phyloP scores from a whole-genome alignment of 108 stramenopile species.

The Discostella stelligeroides region DNA sequence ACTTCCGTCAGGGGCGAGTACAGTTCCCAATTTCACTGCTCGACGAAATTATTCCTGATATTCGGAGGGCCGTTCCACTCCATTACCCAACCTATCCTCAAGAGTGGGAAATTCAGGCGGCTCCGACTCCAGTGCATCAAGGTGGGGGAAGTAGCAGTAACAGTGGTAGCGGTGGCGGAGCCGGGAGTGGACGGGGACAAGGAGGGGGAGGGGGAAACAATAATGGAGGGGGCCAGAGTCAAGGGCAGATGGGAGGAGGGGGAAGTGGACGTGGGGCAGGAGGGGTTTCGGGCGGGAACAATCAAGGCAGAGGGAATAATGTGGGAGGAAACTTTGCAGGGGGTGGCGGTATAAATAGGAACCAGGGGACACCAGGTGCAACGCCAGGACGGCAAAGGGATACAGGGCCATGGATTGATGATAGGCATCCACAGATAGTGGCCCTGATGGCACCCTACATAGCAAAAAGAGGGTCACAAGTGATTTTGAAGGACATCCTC shows the following conservation, averaged over 20 bases:
- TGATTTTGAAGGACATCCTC: too few species aligned
- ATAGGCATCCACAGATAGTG: not conserved
- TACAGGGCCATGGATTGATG: not conserved
- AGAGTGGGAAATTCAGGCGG: not conserved
- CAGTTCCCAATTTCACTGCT: not conserved
- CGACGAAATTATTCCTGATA: too few species aligned
- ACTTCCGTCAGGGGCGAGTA: not conserved
- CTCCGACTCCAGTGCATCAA: too few species aligned
- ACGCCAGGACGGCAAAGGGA: not conserved
- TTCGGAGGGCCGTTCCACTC: too few species aligned
- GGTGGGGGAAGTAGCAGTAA: too few species aligned
- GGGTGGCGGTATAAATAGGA: too few species aligned
- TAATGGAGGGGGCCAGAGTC: too few species aligned
- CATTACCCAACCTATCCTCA: not conserved
- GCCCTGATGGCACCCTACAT: conserved; percentile 5
- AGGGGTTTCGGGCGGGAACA: not conserved
- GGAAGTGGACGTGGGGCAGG: not conserved
- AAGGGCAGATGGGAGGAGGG: too few species aligned
- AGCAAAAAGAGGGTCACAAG: too few species aligned
- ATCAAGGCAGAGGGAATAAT: not conserved
- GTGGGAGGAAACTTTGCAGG: not conserved
- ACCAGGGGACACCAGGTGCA: too few species aligned
- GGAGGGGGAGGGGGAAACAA: too few species aligned
- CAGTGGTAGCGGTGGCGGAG: not conserved
- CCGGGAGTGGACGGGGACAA: not conserved